These are phyloP conservation scores for Mycogone perniciosa DNA, from an alignment of 2,329 filamentous ascomycete species.

Conservation along the genomic window DNA sequence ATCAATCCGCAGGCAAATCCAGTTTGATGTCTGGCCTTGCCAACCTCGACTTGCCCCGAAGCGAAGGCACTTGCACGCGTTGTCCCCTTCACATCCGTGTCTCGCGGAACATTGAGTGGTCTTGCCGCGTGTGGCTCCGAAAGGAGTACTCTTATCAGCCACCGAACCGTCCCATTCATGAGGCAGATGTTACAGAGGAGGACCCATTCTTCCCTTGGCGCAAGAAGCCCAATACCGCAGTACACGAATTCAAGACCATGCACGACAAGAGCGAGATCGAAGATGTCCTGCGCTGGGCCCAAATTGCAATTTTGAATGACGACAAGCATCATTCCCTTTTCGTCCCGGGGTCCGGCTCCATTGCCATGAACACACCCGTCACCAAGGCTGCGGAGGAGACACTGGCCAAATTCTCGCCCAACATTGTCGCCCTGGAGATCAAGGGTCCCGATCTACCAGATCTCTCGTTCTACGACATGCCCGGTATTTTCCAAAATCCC, in stretches of 20 bases:
- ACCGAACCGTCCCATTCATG: constrained; percentile 31
- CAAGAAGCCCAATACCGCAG: constrained; percentile 36
- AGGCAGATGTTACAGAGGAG: constrained; percentile 40
- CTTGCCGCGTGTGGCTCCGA: constrained; percentile 60
- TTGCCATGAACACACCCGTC: constrained; percentile 30
- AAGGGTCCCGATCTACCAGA: constrained; percentile 64
- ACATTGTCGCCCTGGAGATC: constrained; percentile 72
- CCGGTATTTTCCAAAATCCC: constrained; percentile 70
- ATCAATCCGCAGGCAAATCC: constrained; percentile 80
- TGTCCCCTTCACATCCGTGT: constrained; percentile 78
- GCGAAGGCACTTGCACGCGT: constrained; percentile 66
- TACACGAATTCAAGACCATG: constrained; percentile 58
- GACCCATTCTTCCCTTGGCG: constrained; percentile 63
- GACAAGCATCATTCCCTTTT: constrained; percentile 45
- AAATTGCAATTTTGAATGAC: constrained; percentile 71
- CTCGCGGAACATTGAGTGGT: constrained; percentile 54
- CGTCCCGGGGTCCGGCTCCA: constrained; percentile 43
- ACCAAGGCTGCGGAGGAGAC: constrained; percentile 35
- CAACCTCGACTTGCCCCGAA: constrained; percentile 64
- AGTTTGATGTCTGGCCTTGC: constrained; percentile 59
- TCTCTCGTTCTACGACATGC: constrained; percentile 78
- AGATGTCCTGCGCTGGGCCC: constrained; percentile 63
- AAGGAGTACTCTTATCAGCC: constrained; percentile 55
- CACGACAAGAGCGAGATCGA: constrained; percentile 58
- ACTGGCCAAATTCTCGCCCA: constrained; percentile 70